Conservation (phyloP, 169 alveolate species). For the Cryptosporidium andersoni region DNA sequence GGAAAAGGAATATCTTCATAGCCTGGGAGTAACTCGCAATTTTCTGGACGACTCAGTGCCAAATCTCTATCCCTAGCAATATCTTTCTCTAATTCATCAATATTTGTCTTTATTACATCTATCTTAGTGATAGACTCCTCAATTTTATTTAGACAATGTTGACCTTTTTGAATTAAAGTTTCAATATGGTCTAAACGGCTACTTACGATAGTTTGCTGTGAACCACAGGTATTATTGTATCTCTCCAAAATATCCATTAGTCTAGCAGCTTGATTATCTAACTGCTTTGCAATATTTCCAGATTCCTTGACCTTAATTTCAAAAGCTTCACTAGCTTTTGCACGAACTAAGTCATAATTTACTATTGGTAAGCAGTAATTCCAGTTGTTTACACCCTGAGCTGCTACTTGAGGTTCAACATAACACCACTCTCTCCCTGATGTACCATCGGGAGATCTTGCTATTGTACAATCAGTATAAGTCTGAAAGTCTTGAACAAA, state of each 20-base stretch:
- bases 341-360: conserved; percentile 80
- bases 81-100: conserved; percentile 77
- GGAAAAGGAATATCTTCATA: conserved; percentile 78
- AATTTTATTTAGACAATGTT: conserved; percentile 76
- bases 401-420: conserved; percentile 88
- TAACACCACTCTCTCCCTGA: conserved; percentile 90
- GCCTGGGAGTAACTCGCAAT: conserved; percentile 78
- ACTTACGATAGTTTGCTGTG: conserved; percentile 68
- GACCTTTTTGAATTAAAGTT: conserved; percentile 67
- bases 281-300: conserved; percentile 61
- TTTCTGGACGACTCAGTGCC: conserved; percentile 74
- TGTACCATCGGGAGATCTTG: conserved; percentile 89
- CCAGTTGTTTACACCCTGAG: conserved; percentile 88
- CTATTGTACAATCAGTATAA: conserved; percentile 87
- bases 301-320: conserved; percentile 64
- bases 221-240: conserved; percentile 64
- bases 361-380: conserved; percentile 86
- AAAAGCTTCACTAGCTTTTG: conserved; percentile 77
- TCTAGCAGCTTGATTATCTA: conserved; percentile 66
- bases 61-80: conserved; percentile 74
- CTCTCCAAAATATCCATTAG: conserved; percentile 54
- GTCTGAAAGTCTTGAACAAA: conserved; percentile 87
- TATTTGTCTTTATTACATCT: conserved; percentile 77
- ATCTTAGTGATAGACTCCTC: conserved; percentile 79
- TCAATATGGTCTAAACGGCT: conserved; percentile 64